These are phyloP conservation scores for Guillardia theta DNA, from an alignment of 78 protist species.

Conservation along the genomic window DNA sequence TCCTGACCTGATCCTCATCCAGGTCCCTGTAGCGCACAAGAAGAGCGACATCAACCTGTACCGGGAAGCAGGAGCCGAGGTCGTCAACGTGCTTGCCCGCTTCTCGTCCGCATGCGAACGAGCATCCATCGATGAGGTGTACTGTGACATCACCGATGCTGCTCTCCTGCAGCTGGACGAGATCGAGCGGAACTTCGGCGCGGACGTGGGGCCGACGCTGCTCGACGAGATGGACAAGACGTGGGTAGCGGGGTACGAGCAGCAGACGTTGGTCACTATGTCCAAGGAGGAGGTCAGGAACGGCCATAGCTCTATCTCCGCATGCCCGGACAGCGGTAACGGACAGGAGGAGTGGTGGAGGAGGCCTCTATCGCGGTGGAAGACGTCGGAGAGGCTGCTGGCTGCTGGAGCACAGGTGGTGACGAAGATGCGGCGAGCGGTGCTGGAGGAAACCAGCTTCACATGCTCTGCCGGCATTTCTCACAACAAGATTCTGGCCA, in stretches of 20 bases:
- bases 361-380: not conserved
- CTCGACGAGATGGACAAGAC: not conserved
- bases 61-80: not conserved
- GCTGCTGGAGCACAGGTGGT: not conserved
- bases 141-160: not conserved
- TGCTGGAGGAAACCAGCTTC: not conserved
- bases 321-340: not conserved
- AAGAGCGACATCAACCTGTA: slow-evolving; percentile 19
- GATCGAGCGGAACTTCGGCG: not conserved
- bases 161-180: not conserved
- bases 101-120: not conserved
- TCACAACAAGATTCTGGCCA: slow-evolving; percentile 33
- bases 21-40: slow-evolving; percentile 36
- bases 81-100: not conserved
- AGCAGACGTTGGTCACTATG: not conserved
- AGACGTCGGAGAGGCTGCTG: not conserved
- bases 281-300: not conserved
- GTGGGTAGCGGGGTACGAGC: not conserved
- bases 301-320: too few species aligned
- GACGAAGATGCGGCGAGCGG: not conserved
- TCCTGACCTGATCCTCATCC: slow-evolving; percentile 4
- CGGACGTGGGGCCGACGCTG: not conserved
- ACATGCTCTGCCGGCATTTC: slow-evolving; percentile 45
- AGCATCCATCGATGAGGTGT: slow-evolving; percentile 49
- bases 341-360: not conserved